These are phyloP conservation scores for Rhynchospora pubera DNA, from an alignment of 176 grass and related monocot species.

Conservation along the genomic window DNA sequence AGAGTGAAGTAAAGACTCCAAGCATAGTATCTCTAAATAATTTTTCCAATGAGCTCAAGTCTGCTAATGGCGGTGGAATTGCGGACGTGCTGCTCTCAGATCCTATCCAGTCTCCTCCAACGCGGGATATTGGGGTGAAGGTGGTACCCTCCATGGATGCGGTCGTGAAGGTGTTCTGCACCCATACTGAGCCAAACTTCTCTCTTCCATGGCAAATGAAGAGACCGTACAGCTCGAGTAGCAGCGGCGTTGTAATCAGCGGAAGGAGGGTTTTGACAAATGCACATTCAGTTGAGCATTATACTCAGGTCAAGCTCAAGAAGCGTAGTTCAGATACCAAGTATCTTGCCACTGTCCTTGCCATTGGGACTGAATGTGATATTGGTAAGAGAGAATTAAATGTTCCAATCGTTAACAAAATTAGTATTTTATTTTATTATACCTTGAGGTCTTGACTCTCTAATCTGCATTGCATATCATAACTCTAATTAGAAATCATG, in stretches of 20 bases:
- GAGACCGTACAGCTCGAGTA: constrained; percentile 87
- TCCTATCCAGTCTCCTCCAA: constrained; percentile 26
- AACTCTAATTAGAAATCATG: neutral
- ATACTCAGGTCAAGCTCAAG: constrained; percentile 96
- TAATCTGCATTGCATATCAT: neutral
- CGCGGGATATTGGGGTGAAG: constrained; percentile 37
- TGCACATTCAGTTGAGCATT: constrained; percentile 88
- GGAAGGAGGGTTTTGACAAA: constrained; percentile 81
- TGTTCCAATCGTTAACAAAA: neutral
- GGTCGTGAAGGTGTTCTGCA: constrained; percentile 97
- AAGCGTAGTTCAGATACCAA: constrained; percentile 87
- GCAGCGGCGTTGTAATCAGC: constrained; percentile 67
- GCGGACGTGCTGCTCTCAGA: neutral
- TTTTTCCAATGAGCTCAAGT: neutral
- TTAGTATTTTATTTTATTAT: neutral
- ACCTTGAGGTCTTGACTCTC: neutral
- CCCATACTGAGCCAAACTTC: constrained; percentile 92
- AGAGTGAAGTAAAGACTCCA: neutral
- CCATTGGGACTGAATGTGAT: constrained; percentile 89
- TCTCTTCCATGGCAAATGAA: constrained; percentile 95
- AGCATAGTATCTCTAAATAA: neutral
- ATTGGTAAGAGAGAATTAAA: constrained; percentile 58
- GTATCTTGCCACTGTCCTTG: constrained; percentile 82
- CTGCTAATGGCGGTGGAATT: neutral
- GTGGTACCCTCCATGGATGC: constrained; percentile 86